phyloP scores from a whole-genome alignment of 495 filamentous ascomycete genomes.

The Hypoxylon lenormandii region DNA sequence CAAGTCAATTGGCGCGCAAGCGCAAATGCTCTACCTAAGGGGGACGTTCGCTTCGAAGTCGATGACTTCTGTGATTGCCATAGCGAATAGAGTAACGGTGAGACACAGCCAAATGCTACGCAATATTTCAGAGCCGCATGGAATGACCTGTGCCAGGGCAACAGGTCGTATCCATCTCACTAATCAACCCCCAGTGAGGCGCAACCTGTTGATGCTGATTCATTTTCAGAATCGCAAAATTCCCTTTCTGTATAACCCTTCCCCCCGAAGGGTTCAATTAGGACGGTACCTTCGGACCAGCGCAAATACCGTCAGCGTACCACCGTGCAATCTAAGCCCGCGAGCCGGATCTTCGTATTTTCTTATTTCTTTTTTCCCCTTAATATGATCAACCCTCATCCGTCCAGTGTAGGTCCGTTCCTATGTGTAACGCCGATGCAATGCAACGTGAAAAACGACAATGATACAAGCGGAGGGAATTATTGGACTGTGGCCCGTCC shows the following conservation, averaged over 20 bases:
- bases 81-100: background rate
- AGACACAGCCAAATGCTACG: background rate
- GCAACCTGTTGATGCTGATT: slow-evolving; percentile 12
- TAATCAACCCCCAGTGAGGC: slow-evolving; percentile 4
- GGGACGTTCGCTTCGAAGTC: background rate
- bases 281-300: slow-evolving; percentile 70
- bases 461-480: slow-evolving; percentile 53
- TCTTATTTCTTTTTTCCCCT: slow-evolving; percentile 45
- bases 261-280: slow-evolving; percentile 52
- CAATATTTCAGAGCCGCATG: background rate
- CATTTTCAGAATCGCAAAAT: slow-evolving; percentile 23
- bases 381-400: slow-evolving; percentile 39
- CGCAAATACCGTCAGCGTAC: slow-evolving; percentile 64
- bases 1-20: background rate
- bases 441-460: slow-evolving; percentile 60
- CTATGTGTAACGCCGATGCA: slow-evolving; percentile 66
- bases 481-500: slow-evolving; percentile 15
- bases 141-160: slow-evolving; percentile 2
- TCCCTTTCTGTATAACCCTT: slow-evolving; percentile 31
- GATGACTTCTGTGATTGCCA: background rate
- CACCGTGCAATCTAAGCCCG: slow-evolving; percentile 51
- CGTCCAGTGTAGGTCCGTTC: slow-evolving; percentile 53
- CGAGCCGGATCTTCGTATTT: slow-evolving; percentile 32
- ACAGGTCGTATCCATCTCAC: background rate
- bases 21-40: background rate